phyloP scores from a whole-genome alignment of 306 rosid genomes.

The Benincasa hispida region DNA sequence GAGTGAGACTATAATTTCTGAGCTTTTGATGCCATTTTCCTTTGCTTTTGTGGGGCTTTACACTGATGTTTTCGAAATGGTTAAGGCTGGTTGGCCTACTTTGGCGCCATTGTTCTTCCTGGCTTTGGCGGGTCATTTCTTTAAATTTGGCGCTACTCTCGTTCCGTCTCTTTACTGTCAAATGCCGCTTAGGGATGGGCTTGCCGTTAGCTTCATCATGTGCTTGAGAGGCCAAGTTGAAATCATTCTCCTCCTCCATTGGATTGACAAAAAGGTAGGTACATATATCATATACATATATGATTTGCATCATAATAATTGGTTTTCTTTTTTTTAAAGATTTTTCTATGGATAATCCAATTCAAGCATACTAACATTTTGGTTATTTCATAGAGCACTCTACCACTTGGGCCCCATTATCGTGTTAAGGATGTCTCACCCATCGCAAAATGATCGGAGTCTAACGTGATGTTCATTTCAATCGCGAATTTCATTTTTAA shows the following conservation, averaged over 20 bases:
- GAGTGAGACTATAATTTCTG: slow-evolving; percentile 23
- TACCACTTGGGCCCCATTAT: no score
- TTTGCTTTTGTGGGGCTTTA: slow-evolving; percentile 36
- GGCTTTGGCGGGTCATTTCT: slow-evolving; percentile 21
- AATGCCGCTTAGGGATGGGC: slow-evolving; percentile 40
- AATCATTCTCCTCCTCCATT: slow-evolving; percentile 45
- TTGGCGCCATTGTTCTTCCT: slow-evolving; percentile 35
- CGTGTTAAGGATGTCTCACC: no score
- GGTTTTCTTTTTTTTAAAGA: no score
- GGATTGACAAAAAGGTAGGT: slow-evolving; percentile 50
- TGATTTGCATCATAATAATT: no score
- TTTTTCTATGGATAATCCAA: no score
- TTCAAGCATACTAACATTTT: no score
- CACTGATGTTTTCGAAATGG: slow-evolving; percentile 28
- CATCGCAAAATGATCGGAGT: no score
- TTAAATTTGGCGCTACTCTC: slow-evolving; percentile 27
- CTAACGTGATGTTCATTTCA: no score
- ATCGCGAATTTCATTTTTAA: no score
- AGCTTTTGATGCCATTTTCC: slow-evolving; percentile 50
- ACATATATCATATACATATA: no score
- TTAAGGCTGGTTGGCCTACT: slow-evolving; percentile 21
- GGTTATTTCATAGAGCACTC: no score
- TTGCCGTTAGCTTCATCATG: slow-evolving; percentile 37
- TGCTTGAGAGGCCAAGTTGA: slow-evolving; percentile 62
- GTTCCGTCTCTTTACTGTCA: slow-evolving; percentile 18